These are phyloP conservation scores for Skeletonema marinoi DNA, from an alignment of 108 stramenopile species.

Conservation along the genomic window DNA sequence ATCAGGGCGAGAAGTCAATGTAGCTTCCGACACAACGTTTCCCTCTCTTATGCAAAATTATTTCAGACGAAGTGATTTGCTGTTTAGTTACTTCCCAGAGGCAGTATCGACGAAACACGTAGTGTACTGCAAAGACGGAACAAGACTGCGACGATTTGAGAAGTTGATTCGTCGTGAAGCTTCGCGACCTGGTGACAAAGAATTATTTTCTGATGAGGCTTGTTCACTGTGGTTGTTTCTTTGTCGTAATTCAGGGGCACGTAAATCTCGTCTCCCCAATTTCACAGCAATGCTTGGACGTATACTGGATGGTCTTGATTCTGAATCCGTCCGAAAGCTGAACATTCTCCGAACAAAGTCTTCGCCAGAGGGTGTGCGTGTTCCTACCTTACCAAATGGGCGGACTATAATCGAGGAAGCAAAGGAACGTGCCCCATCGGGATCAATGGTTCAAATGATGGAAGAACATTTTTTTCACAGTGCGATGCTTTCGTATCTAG, in stretches of 20 bases:
- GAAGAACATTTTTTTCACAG: constrained; percentile 28
- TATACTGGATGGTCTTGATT: constrained; percentile 31
- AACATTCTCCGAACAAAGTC: constrained; percentile 20
- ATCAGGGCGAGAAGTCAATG: constrained; percentile 32
- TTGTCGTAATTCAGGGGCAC: neutral
- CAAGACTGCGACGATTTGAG: constrained; percentile 31
- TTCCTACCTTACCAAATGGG: constrained; percentile 24
- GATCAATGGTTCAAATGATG: constrained; percentile 25
- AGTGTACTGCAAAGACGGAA: constrained; percentile 20
- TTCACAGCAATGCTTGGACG: constrained; percentile 27
- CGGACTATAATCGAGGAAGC: constrained; percentile 43
- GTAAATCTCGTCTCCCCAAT: neutral
- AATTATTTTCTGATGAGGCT: constrained; percentile 25
- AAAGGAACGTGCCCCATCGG: constrained; percentile 25
- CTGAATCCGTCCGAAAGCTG: constrained; percentile 15
- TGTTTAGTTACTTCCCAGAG: constrained; percentile 46
- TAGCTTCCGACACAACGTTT: constrained; percentile 6
- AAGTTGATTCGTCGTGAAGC: constrained; percentile 34
- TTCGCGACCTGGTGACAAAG: neutral
- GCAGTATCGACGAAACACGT: constrained; percentile 15
- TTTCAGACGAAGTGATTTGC: constrained; percentile 29
- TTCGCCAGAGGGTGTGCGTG: constrained; percentile 24
- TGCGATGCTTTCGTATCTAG: constrained; percentile 18
- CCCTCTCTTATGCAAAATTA: constrained; percentile 13
- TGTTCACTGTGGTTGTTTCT: constrained; percentile 38